Evolutionary conservation across 2,329 filamentous ascomycete genomes (phyloP), one percentile per base, ranked within the genome.

Genomic region (Nemania sp.): DNA sequence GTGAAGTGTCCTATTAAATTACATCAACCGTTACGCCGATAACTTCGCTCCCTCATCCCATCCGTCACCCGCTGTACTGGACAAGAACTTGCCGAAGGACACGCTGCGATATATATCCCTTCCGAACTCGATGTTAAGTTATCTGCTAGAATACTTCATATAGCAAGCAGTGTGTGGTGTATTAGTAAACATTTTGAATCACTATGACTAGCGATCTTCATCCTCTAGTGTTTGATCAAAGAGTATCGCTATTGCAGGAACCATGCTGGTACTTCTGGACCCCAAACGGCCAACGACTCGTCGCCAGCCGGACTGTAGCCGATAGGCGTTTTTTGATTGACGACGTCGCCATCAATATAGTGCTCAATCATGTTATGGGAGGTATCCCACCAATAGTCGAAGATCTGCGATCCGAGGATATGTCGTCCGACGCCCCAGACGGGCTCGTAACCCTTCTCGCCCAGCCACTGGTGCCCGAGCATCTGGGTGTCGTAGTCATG

Each of bases 231-330:
- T n/a, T n/a, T n/a, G n/a, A n/a, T n/a, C 39, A 18, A 42, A 42
- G 18, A 15, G 6, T 20, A 17, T 5, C 4, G n/a, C 29, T 50
- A 63, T 0, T 53, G 56, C 7, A 63, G 57, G 29, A 64, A 64
- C 61, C 61, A 64, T 2, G 54, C 21, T 4, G 61, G 61, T 10
- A 58, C 58, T 18, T 64, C 61, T 7, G 61, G 61, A 12, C 61
- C 58, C 61, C 61, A 64, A 29, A 64, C 61, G n/a, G 61, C 58
- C n/a, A 64, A 37, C n/a, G 61, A 53, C 61, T 64, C 61, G 15
- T 61, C 50, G 15, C 50, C 61, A 18, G 54, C 61, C 18, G 61
- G 58, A 25, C 42, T 58, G 34, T 61, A 64, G 9, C 61, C 61
- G 21, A 64, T 64, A 2, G 61, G 58, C 2, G 61, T 64, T 12